phyloP scores from a whole-genome alignment of 805 yeast genomes.

The Kuraishia hungarica region DNA sequence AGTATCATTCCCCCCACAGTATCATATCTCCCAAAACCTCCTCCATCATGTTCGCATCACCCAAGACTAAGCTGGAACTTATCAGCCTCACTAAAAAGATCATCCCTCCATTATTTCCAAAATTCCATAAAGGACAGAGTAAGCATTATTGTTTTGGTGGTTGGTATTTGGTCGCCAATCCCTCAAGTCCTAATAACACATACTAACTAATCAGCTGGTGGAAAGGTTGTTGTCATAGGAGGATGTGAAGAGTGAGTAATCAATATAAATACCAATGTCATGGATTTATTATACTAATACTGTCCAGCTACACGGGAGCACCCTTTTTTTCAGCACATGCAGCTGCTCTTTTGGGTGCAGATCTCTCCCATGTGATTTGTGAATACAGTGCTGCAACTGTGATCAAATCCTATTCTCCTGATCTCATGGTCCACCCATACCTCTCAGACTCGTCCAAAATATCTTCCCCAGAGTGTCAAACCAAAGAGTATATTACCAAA shows the following conservation, averaged over 20 bases:
- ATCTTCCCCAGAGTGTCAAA: background rate
- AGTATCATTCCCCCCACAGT: no score
- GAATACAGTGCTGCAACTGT: constrained; percentile 69
- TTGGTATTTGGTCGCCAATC: no score
- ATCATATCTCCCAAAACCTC: no score
- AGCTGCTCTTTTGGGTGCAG: constrained; percentile 79
- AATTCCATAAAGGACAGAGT: constrained; percentile 83
- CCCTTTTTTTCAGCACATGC: constrained; percentile 88
- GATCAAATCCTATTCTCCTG: constrained; percentile 84
- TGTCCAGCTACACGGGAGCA: constrained; percentile 75
- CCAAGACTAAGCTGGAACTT: constrained; percentile 24
- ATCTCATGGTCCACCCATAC: constrained; percentile 94
- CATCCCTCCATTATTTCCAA: constrained; percentile 68
- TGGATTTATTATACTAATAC: background rate
- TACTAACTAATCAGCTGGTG: constrained; percentile 31
- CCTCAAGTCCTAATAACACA: no score
- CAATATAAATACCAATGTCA: background rate
- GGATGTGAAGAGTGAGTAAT: constrained; percentile 71
- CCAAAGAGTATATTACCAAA: constrained; percentile 24
- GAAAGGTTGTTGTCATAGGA: constrained; percentile 80
- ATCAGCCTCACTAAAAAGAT: constrained; percentile 41
- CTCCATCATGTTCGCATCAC: background rate
- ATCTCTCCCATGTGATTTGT: constrained; percentile 85
- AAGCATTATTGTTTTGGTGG: no score
- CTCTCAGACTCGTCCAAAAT: constrained; percentile 38